Base-by-base conservation (phyloP, 805 yeast genomes). In the Monosporozyma servazzii region DNA sequence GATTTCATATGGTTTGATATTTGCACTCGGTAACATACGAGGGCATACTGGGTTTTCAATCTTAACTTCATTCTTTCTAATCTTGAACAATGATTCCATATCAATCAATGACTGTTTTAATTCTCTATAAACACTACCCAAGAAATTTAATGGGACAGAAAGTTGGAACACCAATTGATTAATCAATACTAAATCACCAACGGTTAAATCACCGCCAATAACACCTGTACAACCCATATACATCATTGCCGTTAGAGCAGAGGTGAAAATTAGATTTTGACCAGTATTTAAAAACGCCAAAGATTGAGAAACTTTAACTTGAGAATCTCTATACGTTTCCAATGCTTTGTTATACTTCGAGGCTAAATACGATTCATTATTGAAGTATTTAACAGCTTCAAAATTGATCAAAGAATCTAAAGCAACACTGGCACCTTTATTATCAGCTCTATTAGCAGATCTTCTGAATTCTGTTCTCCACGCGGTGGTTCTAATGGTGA, bases 211-310 rank as follows among this genome's bases (percentile, higher is more conserved):
- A 0, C 96, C 96, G 2, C 78, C 68, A 13, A 88, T 81, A n/a
- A 93, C 93, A 27, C 98, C 98, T 51, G 82, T 80, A 61, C 96
- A 88, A 15, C 96, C 97, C 95, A 93, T 84, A 67, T 87, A 93
- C 99, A 93, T 93, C 95, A 93, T 93, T 1, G 83, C 86, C 1
- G 99, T 93, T 56, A 93, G 72, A 1, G 99, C 98, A 41, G 86
- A 69, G 0, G 97, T 87, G 70, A 86, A 86, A 31, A 86, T 86
- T 51, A 85, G 59, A 63, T 83, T 86, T 65, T 86, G 95, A 17
- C 95, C 95, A 0, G 88, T 75, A 57, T 86, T 86, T 54, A 86
- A 72, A 61, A 77, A 86, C 23, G 93, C 89, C 55, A 86, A 71
- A 0, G 93, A 86, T 3, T 91, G 86, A 2, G 91, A 89, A n/a